Evolutionary conservation across 2,329 filamentous ascomycete genomes (phyloP), one percentile per base, ranked within the genome.

Genomic region (Pseudomassariella vexata): DNA sequence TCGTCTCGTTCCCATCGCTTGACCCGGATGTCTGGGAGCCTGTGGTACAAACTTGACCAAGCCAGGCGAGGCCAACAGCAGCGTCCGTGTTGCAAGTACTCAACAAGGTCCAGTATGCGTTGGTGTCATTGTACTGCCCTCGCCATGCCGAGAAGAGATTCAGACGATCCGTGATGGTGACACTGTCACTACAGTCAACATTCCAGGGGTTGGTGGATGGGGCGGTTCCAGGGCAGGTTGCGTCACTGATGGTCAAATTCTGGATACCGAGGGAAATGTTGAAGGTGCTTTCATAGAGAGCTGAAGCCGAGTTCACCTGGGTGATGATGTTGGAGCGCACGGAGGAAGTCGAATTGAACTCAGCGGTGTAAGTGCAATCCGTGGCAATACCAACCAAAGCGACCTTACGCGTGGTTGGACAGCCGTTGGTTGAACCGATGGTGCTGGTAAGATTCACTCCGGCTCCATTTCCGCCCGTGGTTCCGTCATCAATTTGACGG

Each of bases 71-170:
- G 3, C 90, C 90, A 29, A 98, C 90, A 35, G 92, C 88, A 19
- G 82, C 75, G 30, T 79, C 82, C 1, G 87, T 94, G 44, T 79
- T 76, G 57, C 88, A 95, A 11, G 76, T 87, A 33, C 79, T 89
- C 50, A 95, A 68, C 19, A 95, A 68, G 3, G 85, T 94, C 90
- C 90, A 98, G 60, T 94, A 94, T 11, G 89, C 89, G 57, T 95
- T 95, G 31, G 60, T 70, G 56, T 98, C 92, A 4, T 68, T 60
- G 42, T 79, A 79, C 28, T 77, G 66, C 10, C 89, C 87, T 43
- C 92, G 79, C 92, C 92, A 98, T 28, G 69, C 61, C 2, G 89
- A 95, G 57, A 98, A 96, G 15, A 85, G 66, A 56, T 88, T 94
- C 31, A 98, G 66, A 1, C 92, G 85, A 42, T 81, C 70, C 27